These are phyloP conservation scores for Epicoccum nigrum DNA, from an alignment of 2,329 filamentous ascomycete genomes.

Conservation along the genomic window DNA sequence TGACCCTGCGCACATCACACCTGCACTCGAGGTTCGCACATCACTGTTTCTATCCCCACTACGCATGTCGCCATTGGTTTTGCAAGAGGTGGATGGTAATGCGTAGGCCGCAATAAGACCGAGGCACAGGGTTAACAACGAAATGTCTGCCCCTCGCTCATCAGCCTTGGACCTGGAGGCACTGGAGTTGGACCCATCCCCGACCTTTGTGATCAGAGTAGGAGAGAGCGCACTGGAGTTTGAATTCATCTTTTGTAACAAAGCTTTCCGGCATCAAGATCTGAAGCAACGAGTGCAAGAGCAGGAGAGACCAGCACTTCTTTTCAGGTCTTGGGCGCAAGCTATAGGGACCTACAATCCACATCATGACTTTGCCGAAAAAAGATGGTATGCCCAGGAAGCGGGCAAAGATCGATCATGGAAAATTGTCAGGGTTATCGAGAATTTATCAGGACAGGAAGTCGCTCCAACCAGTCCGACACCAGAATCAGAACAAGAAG, in stretches of 20 bases:
- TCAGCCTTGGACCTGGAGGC: constrained; percentile 28
- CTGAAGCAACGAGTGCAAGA: constrained; percentile 17
- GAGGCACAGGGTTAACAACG: neutral
- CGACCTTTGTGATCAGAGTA: constrained; percentile 33
- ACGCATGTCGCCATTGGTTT: neutral
- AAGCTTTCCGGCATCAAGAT: constrained; percentile 23
- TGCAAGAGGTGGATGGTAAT: neutral
- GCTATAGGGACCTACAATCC: constrained; percentile 23
- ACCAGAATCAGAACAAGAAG: neutral
- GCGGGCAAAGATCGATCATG: constrained; percentile 20
- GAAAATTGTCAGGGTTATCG: constrained; percentile 27
- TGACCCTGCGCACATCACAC: neutral
- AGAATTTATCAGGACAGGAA: neutral
- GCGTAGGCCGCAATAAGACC: neutral
- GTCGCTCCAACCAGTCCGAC: neutral
- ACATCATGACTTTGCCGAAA: constrained; percentile 22
- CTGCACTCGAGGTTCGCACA: neutral
- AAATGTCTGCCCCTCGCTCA: constrained; percentile 2
- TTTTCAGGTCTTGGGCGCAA: constrained; percentile 39
- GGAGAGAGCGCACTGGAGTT: constrained; percentile 19
- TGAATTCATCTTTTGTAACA: constrained; percentile 31
- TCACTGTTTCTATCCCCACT: neutral
- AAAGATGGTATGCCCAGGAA: constrained; percentile 26
- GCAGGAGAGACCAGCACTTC: constrained; percentile 19
- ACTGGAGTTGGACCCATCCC: constrained; percentile 29